Base-by-base conservation (phyloP, 2,329 filamentous ascomycete genomes). In the Ceratocystis variospora region DNA sequence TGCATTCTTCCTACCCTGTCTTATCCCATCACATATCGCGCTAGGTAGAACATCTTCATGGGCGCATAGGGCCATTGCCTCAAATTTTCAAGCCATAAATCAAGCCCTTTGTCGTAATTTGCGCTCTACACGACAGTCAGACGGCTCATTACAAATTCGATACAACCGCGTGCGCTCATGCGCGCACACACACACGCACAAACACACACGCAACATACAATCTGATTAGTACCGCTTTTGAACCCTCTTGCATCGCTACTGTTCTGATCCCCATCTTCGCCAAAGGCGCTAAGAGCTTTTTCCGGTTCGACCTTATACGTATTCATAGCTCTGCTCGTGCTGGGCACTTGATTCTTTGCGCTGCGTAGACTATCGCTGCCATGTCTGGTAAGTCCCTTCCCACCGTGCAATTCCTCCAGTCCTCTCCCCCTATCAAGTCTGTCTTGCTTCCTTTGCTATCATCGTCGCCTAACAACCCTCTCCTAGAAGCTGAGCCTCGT, bases 401-500 rank as follows among this genome's bases (percentile, higher is more conserved):
- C 5, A 12, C 2, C 19, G 1, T 59, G 55, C 17, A 17, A 25
- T 31, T 59, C 55, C 8, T 5, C 28, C 17, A n/a, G n/a, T 15
- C 6, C n/a, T 19, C 37, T 31, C 46, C 10, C 28, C 48, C 19
- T 15, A 28, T 50, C 33, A 7, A 33, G 17, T 55, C 25, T 53
- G 10, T 15, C 17, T 31, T 33, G 5, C 25, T 57, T 25, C 53
- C n/a, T 57, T 17, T 15, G 10, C 31, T 22, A 33, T 19, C n/a
- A 10, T 3, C n/a, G 15, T 22, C 25, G 44, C n/a, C 62, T 61
- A 53, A 63, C 71, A 76, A 75, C 75, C 74, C 44, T 41, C 12
- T 44, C 22, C 59, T 25, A 67, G 81, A 85, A 76, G 75, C 78
- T 67, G 93, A 96, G 82, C 89, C 91, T 68, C 88, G 94, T 75